phyloP scores from a whole-genome alignment of 345 rosid species.

The Populus nigra region DNA sequence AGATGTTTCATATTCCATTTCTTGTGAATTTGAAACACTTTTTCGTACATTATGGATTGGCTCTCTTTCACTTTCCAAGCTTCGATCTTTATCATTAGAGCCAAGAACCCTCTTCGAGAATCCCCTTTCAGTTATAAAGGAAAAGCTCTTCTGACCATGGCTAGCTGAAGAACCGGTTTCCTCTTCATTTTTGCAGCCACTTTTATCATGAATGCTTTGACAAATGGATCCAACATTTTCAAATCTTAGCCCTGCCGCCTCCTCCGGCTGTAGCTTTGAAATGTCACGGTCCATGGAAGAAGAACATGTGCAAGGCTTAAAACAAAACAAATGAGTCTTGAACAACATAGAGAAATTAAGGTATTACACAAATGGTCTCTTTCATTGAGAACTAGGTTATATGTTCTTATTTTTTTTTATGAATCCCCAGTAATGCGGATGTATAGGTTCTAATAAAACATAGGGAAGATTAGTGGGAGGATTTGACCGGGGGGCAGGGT shows the following conservation, averaged over 20 bases:
- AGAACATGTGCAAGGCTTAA: neutral
- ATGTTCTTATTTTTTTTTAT: neutral
- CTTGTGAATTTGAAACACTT: neutral
- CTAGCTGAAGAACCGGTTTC: neutral
- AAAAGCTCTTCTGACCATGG: neutral
- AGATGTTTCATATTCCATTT: neutral
- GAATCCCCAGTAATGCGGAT: neutral
- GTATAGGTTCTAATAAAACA: neutral
- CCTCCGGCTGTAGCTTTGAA: neutral
- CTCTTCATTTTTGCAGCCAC: neutral
- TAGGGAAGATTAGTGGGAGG: neutral
- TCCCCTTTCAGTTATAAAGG: neutral
- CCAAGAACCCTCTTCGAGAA: slow-evolving; percentile 6
- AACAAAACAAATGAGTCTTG: neutral
- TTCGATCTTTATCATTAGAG: neutral
- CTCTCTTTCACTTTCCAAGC: neutral
- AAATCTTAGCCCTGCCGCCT: neutral
- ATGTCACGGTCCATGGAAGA: neutral
- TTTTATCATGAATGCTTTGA: neutral
- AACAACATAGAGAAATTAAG: neutral
- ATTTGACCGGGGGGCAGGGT: too few relatives aligned
- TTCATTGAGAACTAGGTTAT: neutral
- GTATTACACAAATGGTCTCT: neutral
- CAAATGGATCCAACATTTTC: neutral
- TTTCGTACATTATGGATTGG: neutral